A percentile compares a stretch with the other conserved stretches of the same genome.
Evolutionary conservation across 148 eudicot species (phyloP).

Genomic region (Pouteria glomerata): DNA sequence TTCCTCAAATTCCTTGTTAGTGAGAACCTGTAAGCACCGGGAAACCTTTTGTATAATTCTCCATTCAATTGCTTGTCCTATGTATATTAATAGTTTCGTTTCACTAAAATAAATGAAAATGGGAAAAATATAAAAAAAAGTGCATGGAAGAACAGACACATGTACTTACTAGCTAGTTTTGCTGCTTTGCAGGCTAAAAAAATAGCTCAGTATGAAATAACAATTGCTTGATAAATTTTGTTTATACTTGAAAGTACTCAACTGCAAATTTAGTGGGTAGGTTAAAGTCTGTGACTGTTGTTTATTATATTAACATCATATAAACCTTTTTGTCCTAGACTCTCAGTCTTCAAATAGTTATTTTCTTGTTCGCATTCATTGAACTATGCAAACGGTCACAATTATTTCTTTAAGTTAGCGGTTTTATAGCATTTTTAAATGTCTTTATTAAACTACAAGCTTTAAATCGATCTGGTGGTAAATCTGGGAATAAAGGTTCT

Average conservation of each 20-base stretch:
- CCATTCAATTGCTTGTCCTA: too few relatives aligned
- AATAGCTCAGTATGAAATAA: too few relatives aligned
- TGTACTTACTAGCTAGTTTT: too few relatives aligned
- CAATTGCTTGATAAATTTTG: neutral
- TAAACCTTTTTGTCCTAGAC: neutral
- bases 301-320: neutral
- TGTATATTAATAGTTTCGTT: too few relatives aligned
- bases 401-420: neutral
- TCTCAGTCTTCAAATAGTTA: neutral
- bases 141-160: too few relatives aligned
- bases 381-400: neutral
- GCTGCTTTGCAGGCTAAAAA: too few relatives aligned
- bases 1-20: too few relatives aligned
- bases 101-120: too few relatives aligned
- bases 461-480: slow-evolving; percentile 93
- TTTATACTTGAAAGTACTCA: neutral
- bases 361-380: neutral
- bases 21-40: too few relatives aligned
- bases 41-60: too few relatives aligned
- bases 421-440: neutral
- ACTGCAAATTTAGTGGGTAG: neutral
- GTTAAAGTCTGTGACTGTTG: neutral
- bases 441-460: slow-evolving; percentile 53
- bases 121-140: too few relatives aligned
- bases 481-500: slow-evolving; percentile 92